These are phyloP conservation scores for Exserohilum rostratum DNA, from an alignment of 2,329 filamentous ascomycete genomes.

Conservation along the genomic window DNA sequence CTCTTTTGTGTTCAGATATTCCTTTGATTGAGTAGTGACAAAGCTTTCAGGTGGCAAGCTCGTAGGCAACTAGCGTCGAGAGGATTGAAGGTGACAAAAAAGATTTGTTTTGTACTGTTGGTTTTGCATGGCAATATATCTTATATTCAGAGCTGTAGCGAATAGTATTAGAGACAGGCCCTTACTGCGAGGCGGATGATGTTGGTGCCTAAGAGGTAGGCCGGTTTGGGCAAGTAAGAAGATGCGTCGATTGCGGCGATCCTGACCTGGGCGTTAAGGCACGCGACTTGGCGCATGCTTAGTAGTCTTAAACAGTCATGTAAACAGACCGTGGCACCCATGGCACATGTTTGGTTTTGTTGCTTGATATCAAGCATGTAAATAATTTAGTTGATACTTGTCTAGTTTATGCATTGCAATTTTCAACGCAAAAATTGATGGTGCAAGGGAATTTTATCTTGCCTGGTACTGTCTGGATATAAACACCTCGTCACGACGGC, in stretches of 20 bases:
- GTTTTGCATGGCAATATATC: not conserved
- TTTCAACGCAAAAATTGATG: too few relatives aligned
- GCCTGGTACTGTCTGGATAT: too few relatives aligned
- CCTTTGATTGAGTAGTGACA: not conserved
- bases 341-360: too few relatives aligned
- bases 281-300: conserved; percentile 4
- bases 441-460: too few relatives aligned
- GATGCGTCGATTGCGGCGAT: conserved; percentile 6
- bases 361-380: too few relatives aligned
- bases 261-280: not conserved
- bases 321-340: too few relatives aligned
- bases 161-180: not conserved
- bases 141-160: not conserved
- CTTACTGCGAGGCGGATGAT: not conserved
- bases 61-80: conserved; percentile 5
- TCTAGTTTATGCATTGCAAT: too few relatives aligned
- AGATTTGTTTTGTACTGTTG: not conserved
- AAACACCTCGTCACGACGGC: not conserved
- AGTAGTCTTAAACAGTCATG: too few relatives aligned
- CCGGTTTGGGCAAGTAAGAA: conserved; percentile 2
- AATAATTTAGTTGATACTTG: too few relatives aligned
- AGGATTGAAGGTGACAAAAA: not conserved
- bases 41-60: conserved; percentile 7
- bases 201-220: conserved; percentile 1
- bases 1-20: not conserved